These are phyloP conservation scores for Sugiyamaella castrensis DNA, from an alignment of 1,139 yeast species.

Conservation along the genomic window DNA sequence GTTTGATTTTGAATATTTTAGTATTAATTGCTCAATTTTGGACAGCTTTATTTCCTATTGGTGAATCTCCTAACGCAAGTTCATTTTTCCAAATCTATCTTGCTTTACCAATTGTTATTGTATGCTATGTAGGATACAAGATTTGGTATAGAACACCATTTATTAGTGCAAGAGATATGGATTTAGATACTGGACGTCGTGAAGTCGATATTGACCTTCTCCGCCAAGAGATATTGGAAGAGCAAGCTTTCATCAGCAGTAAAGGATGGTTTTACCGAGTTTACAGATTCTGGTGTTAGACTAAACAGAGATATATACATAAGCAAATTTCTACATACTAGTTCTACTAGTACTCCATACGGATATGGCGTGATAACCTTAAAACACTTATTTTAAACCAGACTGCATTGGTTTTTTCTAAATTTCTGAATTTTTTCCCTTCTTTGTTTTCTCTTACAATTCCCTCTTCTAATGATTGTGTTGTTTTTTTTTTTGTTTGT, in stretches of 20 bases:
- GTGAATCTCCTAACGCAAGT: slow-evolving; percentile 41
- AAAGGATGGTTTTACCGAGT: slow-evolving; percentile 40
- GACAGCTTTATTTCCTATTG: slow-evolving; percentile 71
- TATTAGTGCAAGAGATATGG: slow-evolving; percentile 39
- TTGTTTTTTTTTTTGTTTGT: not conserved
- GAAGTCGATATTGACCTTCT: slow-evolving; percentile 52
- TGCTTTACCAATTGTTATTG: slow-evolving; percentile 51
- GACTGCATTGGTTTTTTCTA: not conserved
- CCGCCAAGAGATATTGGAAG: slow-evolving; percentile 49
- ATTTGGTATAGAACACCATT: slow-evolving; percentile 45
- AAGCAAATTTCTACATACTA: not conserved
- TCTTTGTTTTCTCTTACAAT: too few relatives aligned
- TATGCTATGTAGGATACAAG: slow-evolving; percentile 51
- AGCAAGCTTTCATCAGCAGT: slow-evolving; percentile 38
- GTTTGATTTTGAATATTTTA: slow-evolving; percentile 50
- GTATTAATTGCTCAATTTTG: slow-evolving; percentile 76
- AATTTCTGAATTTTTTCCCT: not conserved
- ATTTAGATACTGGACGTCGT: slow-evolving; percentile 53
- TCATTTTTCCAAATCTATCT: slow-evolving; percentile 52
- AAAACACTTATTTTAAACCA: not conserved
- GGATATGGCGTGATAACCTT: too few relatives aligned
- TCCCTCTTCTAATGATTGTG: not conserved
- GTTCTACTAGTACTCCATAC: not conserved
- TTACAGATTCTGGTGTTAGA: slow-evolving; percentile 46
- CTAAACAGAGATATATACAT: not conserved